Conservation (phyloP, 768 basidiomycete genomes). For the Dentipellis sp. region DNA sequence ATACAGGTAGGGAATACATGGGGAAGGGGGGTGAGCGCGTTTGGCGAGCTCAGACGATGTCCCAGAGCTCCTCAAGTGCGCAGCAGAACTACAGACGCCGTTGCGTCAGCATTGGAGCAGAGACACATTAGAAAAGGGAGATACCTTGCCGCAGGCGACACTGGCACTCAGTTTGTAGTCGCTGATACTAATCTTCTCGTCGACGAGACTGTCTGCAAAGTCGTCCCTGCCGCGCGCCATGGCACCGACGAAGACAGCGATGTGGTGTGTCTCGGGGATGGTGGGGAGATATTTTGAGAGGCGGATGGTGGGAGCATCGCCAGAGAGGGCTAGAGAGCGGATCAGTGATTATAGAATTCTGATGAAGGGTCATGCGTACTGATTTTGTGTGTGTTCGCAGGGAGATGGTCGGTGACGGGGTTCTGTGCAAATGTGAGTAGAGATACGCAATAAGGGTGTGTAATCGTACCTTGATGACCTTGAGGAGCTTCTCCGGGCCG, state of each 20-base stretch:
- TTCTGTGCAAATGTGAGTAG: slow-evolving; percentile 43
- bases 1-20: neutral
- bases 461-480: slow-evolving; percentile 80
- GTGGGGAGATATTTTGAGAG: slow-evolving; percentile 80
- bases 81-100: slow-evolving; percentile 65
- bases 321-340: slow-evolving; percentile 63
- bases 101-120: neutral
- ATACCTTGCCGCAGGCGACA: slow-evolving; percentile 94
- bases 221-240: slow-evolving; percentile 97
- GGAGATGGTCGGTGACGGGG: slow-evolving; percentile 89
- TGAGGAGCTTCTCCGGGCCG: slow-evolving; percentile 92
- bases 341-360: neutral
- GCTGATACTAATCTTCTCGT: slow-evolving; percentile 95
- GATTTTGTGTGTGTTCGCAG: slow-evolving; percentile 90
- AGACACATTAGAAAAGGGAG: slow-evolving; percentile 16
- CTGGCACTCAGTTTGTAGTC: slow-evolving; percentile 89
- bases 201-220: slow-evolving; percentile 91
- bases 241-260: slow-evolving; percentile 95
- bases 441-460: neutral
- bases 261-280: slow-evolving; percentile 76
- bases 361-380: slow-evolving; percentile 42
- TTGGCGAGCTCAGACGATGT: slow-evolving; percentile 53
- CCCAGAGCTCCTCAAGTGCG: slow-evolving; percentile 91
- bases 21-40: neutral
- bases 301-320: slow-evolving; percentile 76